Percentiles rank a stretch among this genome's conserved stretches.
phyloP scores from a whole-genome alignment of 768 basidiomycete genomes.

The Pholiota molesta region DNA sequence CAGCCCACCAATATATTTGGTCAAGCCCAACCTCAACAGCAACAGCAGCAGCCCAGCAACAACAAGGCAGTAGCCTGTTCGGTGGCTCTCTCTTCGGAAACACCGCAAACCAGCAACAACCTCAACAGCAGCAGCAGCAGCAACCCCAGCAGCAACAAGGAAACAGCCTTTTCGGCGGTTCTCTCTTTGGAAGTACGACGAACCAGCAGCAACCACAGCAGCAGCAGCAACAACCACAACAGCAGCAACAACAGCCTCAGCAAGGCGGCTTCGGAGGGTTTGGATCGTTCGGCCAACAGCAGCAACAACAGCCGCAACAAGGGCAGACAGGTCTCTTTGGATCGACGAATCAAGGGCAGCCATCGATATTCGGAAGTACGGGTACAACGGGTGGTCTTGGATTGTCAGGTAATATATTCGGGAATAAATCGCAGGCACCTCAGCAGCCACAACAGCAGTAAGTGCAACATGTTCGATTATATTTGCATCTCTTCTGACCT shows the following conservation, averaged over 20 bases:
- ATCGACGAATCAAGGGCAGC: conserved; percentile 30
- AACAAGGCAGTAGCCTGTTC: conserved; percentile 17
- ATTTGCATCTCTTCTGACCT: neutral
- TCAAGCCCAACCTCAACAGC: conserved; percentile 18
- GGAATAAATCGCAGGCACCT: conserved; percentile 33
- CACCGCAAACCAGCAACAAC: conserved; percentile 7
- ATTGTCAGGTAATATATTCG: conserved; percentile 31
- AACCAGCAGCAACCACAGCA: conserved; percentile 14
- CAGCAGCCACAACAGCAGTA: conserved; percentile 26
- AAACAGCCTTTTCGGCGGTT: conserved; percentile 21
- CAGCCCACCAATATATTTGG: conserved; percentile 10
- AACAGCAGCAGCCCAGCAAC: conserved; percentile 26
- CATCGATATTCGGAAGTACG: conserved; percentile 30
- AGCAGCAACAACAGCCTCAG: conserved; percentile 22
- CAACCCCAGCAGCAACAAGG: conserved; percentile 18
- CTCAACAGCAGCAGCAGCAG: conserved; percentile 22
- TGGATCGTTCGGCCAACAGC: conserved; percentile 5
- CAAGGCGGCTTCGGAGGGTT: conserved; percentile 20
- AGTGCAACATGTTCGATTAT: neutral
- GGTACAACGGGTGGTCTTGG: conserved; percentile 24
- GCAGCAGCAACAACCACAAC: conserved; percentile 22
- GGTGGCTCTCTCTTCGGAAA: neutral
- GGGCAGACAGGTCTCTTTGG: conserved; percentile 23
- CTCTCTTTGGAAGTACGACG: conserved; percentile 22
- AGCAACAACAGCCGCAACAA: conserved; percentile 6